phyloP scores from a whole-genome alignment of 108 stramenopile species.

The Skeletonema marinoi region DNA sequence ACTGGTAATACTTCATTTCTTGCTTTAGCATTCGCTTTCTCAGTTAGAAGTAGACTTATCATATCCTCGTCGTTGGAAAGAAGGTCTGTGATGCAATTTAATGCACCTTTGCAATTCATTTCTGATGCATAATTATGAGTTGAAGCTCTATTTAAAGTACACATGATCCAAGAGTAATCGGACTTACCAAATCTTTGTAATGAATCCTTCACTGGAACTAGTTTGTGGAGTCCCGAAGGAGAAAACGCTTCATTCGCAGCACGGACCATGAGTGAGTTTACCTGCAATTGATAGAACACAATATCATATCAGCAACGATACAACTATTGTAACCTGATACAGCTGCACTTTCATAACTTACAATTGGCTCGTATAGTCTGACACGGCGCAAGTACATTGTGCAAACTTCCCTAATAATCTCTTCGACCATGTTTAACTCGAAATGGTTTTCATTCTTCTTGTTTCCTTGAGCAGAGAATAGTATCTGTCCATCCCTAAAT shows the following conservation, averaged over 20 bases:
- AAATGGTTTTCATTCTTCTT: conserved; percentile 52
- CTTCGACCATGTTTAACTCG: conserved; percentile 85
- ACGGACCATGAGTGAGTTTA: conserved; percentile 61
- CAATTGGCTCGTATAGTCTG: conserved; percentile 86
- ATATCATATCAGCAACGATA: too few species aligned
- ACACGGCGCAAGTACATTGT: conserved; percentile 76
- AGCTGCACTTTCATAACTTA: conserved; percentile 8
- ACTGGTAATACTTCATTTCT: conserved; percentile 44
- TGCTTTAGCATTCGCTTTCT: conserved; percentile 60
- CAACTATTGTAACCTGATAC: too few species aligned
- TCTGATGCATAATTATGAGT: conserved; percentile 29
- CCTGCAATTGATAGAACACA: too few species aligned
- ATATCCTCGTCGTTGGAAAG: conserved; percentile 86
- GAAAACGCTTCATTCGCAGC: conserved; percentile 73
- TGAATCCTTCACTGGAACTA: conserved; percentile 84
- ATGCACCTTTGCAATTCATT: conserved; percentile 70
- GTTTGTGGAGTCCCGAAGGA: conserved; percentile 71
- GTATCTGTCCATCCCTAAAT: conserved; percentile 29
- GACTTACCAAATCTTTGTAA: conserved; percentile 67
- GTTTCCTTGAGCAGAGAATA: conserved; percentile 10
- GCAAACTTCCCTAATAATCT: conserved; percentile 73
- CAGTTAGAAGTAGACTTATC: conserved; percentile 78
- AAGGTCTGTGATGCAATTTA: conserved; percentile 70
- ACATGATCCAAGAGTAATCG: neutral
- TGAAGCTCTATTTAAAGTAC: neutral